These are phyloP conservation scores for Davidsoniella neocaledoniae DNA, from an alignment of 2,329 filamentous ascomycete genomes.

Conservation along the genomic window DNA sequence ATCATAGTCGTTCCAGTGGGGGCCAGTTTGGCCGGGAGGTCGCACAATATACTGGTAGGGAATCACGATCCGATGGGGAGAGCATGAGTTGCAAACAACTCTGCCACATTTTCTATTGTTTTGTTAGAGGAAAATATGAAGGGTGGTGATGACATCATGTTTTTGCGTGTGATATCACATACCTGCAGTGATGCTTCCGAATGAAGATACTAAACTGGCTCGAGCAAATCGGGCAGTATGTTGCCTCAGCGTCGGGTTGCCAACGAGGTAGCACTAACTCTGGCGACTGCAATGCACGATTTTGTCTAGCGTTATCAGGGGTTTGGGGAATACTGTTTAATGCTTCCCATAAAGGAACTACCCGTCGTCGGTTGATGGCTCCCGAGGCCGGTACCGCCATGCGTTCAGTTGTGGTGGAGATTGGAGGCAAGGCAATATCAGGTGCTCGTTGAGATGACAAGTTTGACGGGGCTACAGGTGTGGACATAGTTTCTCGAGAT, in stretches of 20 bases:
- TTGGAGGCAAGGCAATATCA: neutral
- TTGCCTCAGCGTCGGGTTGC: conserved; percentile 77
- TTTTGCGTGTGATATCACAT: conserved; percentile 18
- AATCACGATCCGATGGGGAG: conserved; percentile 87
- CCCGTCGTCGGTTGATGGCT: conserved; percentile 1
- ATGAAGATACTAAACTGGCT: conserved; percentile 69
- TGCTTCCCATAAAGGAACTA: neutral
- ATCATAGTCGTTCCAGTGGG: conserved; percentile 5
- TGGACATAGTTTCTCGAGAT: no score
- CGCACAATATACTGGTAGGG: conserved; percentile 85
- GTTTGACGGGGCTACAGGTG: no score
- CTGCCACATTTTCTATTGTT: conserved; percentile 63
- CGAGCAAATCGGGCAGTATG: conserved; percentile 69
- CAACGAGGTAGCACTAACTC: conserved; percentile 53
- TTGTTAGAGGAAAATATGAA: conserved; percentile 3
- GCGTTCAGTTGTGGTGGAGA: no score
- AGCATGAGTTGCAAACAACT: conserved; percentile 80
- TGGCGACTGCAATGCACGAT: conserved; percentile 10
- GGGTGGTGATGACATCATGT: neutral
- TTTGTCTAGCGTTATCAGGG: neutral
- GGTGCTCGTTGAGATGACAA: neutral
- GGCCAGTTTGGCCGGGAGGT: conserved; percentile 33
- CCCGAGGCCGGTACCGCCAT: neutral
- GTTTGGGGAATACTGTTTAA: conserved; percentile 3
- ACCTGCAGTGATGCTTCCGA: conserved; percentile 86